These are phyloP conservation scores for Penicillium mononematosum DNA, from an alignment of 495 filamentous ascomycete genomes.

Conservation along the genomic window DNA sequence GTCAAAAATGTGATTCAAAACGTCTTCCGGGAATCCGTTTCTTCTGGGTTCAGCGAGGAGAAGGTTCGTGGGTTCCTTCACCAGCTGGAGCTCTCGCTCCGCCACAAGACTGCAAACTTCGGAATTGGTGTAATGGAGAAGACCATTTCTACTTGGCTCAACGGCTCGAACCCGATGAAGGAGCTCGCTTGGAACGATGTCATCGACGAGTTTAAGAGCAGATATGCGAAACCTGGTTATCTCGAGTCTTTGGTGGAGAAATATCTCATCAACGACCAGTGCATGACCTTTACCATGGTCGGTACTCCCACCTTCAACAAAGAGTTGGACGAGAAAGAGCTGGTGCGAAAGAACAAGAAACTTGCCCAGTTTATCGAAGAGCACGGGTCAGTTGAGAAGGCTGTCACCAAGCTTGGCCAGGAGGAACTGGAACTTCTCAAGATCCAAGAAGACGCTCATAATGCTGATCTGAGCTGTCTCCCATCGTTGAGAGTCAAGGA, in stretches of 20 bases:
- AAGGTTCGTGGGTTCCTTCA: conserved; percentile 94
- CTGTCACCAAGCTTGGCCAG: conserved; percentile 63
- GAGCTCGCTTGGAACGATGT: conserved; percentile 87
- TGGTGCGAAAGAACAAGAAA: conserved; percentile 63
- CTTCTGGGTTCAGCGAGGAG: conserved; percentile 76
- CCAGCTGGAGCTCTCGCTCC: conserved; percentile 83
- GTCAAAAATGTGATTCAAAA: conserved; percentile 70
- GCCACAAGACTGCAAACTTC: conserved; percentile 94
- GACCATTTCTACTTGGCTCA: conserved; percentile 89
- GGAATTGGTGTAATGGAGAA: conserved; percentile 87
- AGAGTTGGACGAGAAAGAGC: conserved; percentile 77
- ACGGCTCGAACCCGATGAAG: conserved; percentile 88
- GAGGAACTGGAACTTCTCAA: conserved; percentile 77
- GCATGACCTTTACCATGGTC: conserved; percentile 90
- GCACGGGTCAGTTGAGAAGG: conserved; percentile 68
- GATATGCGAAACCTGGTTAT: conserved; percentile 69
- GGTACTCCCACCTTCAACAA: conserved; percentile 71
- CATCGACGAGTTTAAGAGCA: conserved; percentile 72
- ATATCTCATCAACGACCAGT: conserved; percentile 83
- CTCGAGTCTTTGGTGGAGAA: conserved; percentile 84
- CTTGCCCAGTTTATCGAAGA: conserved; percentile 64
- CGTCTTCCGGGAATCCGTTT: conserved; percentile 61
- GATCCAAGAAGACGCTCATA: conserved; percentile 77
- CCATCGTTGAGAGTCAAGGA: conserved; percentile 85
- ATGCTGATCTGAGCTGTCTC: conserved; percentile 80